A percentile compares a stretch with the other conserved stretches of the same genome.
Evolutionary conservation across 768 basidiomycete genomes (phyloP).

Genomic region (Cystobasidium tubakii): DNA sequence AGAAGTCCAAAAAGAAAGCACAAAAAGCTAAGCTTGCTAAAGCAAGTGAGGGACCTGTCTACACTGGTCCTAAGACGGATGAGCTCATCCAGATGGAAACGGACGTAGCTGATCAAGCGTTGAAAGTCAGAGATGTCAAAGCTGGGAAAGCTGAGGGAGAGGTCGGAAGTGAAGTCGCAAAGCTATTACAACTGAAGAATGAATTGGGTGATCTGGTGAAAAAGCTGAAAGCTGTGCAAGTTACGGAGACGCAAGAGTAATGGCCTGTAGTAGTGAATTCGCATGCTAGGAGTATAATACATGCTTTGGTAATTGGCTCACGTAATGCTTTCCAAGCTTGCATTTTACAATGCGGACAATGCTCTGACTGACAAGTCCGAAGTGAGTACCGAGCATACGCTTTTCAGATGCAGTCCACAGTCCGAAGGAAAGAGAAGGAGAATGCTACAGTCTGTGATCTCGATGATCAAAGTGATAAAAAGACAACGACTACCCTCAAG

Average conservation of each 20-base stretch:
- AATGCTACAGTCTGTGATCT: not conserved
- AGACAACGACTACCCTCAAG: not conserved
- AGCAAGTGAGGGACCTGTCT: conserved; percentile 48
- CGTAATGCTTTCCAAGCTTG: too few species aligned
- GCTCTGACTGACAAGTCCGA: too few species aligned
- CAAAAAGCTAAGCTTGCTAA: conserved; percentile 54
- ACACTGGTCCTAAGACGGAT: conserved; percentile 60
- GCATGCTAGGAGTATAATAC: too few species aligned
- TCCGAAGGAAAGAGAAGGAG: not conserved
- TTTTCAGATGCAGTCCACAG: not conserved
- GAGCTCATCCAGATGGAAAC: conserved; percentile 68
- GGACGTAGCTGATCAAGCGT: conserved; percentile 70
- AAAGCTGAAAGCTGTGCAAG: conserved; percentile 35
- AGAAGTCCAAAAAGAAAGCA: conserved; percentile 49
- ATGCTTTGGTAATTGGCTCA: too few species aligned
- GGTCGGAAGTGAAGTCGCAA: conserved; percentile 39
- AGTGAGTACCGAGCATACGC: too few species aligned
- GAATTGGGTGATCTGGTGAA: conserved; percentile 38
- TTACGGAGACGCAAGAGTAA: conserved; percentile 28
- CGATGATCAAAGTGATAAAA: not conserved
- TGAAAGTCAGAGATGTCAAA: conserved; percentile 64
- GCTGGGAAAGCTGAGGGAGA: conserved; percentile 52
- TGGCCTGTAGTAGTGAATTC: not conserved
- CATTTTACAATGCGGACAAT: too few species aligned
- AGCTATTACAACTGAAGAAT: conserved; percentile 43